phyloP scores from a whole-genome alignment of 495 filamentous ascomycete species.

The Trichocladium uniseriatum region DNA sequence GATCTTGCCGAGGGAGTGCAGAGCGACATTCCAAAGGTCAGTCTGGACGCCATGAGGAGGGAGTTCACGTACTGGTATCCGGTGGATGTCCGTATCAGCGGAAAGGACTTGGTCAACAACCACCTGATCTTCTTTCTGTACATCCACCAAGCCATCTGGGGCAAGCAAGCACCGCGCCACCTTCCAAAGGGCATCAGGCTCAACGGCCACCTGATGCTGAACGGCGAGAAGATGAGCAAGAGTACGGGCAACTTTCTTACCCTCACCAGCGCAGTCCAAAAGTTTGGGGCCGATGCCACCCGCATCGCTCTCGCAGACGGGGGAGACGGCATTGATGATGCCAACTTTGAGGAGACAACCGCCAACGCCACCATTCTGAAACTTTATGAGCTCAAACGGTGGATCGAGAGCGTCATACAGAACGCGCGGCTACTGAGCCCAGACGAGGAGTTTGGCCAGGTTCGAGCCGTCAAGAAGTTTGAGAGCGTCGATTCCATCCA shows the following conservation, averaged over 20 bases:
- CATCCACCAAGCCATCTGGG: conserved; percentile 73
- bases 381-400: conserved; percentile 70
- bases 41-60: conserved; percentile 65
- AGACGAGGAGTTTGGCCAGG: conserved; percentile 43
- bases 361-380: conserved; percentile 77
- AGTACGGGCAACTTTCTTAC: conserved; percentile 92
- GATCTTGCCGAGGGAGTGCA: conserved; percentile 18
- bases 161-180: conserved; percentile 72
- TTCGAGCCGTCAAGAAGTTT: background rate
- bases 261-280: conserved; percentile 69
- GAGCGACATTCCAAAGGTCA: conserved; percentile 60
- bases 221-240: conserved; percentile 95
- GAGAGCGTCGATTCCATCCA: conserved; percentile 4
- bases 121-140: conserved; percentile 95
- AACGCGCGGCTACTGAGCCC: conserved; percentile 56
- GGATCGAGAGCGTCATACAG: conserved; percentile 65
- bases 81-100: conserved; percentile 70
- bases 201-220: conserved; percentile 87
- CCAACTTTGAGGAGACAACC: conserved; percentile 87
- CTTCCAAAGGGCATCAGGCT: conserved; percentile 47
- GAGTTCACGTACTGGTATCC: conserved; percentile 97
- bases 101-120: conserved; percentile 79
- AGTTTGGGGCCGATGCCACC: conserved; percentile 92
- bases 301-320: conserved; percentile 80
- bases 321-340: conserved; percentile 83